Evolutionary conservation across 148 eudicot species (phyloP).

Genomic region (Cornus florida): DNA sequence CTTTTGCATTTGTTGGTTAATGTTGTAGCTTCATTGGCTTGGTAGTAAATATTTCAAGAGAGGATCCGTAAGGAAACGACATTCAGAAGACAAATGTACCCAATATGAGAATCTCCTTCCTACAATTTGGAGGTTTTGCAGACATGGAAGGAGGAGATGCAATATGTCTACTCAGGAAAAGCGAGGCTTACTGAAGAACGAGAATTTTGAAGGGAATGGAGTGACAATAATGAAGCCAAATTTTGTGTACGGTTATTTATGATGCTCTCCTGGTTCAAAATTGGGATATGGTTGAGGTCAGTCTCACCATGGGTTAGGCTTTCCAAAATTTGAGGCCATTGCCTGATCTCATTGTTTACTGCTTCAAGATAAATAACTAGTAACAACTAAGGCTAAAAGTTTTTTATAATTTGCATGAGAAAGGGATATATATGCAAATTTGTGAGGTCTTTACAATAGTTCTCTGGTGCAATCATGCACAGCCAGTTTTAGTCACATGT

Average conservation of each 20-base stretch:
- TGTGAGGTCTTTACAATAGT: not conserved
- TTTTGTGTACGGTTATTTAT: not conserved
- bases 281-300: not conserved
- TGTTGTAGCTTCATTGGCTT: constrained; percentile 64
- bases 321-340: not conserved
- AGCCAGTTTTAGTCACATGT: not conserved
- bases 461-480: not conserved
- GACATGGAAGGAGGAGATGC: constrained; percentile 89
- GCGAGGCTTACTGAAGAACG: constrained; percentile 59
- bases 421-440: no score
- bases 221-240: constrained; percentile 1
- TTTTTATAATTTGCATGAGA: no score
- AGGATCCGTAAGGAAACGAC: constrained; percentile 70
- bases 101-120: constrained; percentile 57
- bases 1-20: not conserved
- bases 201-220: constrained; percentile 26
- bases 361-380: no score
- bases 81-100: constrained; percentile 77
- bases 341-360: no score
- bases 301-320: not conserved
- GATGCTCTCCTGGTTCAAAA: not conserved
- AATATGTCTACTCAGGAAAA: constrained; percentile 41
- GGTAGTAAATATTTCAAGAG: constrained; percentile 63
- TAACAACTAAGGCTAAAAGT: no score
- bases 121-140: constrained; percentile 31